Percentiles rank a stretch among this genome's conserved stretches.
These are phyloP conservation scores for Patellifolia procumbens DNA, from an alignment of 179 eudicot species.

Conservation along the genomic window DNA sequence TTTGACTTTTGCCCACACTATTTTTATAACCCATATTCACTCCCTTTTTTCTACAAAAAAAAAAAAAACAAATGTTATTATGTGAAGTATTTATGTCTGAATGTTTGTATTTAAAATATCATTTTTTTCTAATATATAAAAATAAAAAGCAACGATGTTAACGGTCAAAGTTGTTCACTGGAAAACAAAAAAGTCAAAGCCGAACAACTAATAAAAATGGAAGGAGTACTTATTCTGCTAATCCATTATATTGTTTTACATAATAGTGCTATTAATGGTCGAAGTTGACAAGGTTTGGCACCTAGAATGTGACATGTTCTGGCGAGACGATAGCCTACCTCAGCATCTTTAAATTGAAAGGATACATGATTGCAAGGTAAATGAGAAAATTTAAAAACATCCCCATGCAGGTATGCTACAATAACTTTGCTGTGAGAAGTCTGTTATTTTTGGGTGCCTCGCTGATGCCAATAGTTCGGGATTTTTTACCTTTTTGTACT, in stretches of 20 bases:
- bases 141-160: background rate
- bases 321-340: background rate
- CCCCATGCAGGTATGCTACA: background rate
- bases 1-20: too few species aligned
- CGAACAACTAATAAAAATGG: too few species aligned
- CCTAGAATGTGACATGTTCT: background rate
- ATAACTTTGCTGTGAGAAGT: background rate
- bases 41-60: too few species aligned
- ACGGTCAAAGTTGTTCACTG: background rate
- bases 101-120: background rate
- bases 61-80: too few species aligned
- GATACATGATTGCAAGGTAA: background rate
- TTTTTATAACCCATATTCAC: too few species aligned
- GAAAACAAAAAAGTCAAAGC: too few species aligned
- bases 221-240: too few species aligned
- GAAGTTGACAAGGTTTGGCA: background rate
- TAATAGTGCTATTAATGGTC: too few species aligned
- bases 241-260: too few species aligned
- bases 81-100: too few species aligned
- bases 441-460: background rate
- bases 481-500: constrained; percentile 64
- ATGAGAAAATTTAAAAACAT: background rate
- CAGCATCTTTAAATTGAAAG: background rate
- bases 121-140: background rate
- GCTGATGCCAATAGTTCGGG: background rate